These are phyloP conservation scores for Xylaria grammica DNA, from an alignment of 495 filamentous ascomycete genomes.

Conservation along the genomic window DNA sequence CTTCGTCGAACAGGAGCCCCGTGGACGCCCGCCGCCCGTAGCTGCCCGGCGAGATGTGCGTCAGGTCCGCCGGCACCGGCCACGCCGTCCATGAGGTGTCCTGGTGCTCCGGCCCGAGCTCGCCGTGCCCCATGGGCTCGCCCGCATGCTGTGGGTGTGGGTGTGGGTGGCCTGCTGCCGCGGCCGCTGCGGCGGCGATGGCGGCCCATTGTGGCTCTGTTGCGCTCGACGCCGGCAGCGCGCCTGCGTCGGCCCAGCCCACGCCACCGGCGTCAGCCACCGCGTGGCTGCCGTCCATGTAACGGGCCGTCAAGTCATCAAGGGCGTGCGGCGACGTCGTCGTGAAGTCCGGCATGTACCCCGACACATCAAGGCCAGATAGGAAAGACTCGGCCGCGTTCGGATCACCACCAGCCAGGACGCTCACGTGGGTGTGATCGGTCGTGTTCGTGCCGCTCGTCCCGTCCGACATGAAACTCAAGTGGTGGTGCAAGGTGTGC, in stretches of 20 bases:
- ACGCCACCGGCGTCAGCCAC: slow-evolving; percentile 23
- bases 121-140: too few species aligned
- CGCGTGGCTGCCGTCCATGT: slow-evolving; percentile 12
- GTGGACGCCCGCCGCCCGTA: slow-evolving; percentile 14
- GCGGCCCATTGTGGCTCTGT: slow-evolving; percentile 32
- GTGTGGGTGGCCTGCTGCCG: not conserved
- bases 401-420: not conserved
- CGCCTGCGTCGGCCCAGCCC: slow-evolving; percentile 30
- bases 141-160: slow-evolving; percentile 6
- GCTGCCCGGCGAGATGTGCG: not conserved
- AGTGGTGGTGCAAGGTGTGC: slow-evolving; percentile 32
- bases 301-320: slow-evolving; percentile 12
- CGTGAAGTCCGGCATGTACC: slow-evolving; percentile 27
- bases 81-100: slow-evolving; percentile 23
- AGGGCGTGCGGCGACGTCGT: not conserved
- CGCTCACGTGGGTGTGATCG: slow-evolving; percentile 14
- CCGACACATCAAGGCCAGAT: slow-evolving; percentile 30
- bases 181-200: slow-evolving; percentile 15
- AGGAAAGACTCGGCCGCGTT: slow-evolving; percentile 29
- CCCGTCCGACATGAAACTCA: slow-evolving; percentile 35
- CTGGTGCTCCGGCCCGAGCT: slow-evolving; percentile 6
- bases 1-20: slow-evolving; percentile 19
- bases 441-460: slow-evolving; percentile 18
- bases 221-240: slow-evolving; percentile 17
- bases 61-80: slow-evolving; percentile 14